Evolutionary conservation across 2,329 filamentous ascomycete genomes (phyloP).

Genomic region (Coniella lustricola): DNA sequence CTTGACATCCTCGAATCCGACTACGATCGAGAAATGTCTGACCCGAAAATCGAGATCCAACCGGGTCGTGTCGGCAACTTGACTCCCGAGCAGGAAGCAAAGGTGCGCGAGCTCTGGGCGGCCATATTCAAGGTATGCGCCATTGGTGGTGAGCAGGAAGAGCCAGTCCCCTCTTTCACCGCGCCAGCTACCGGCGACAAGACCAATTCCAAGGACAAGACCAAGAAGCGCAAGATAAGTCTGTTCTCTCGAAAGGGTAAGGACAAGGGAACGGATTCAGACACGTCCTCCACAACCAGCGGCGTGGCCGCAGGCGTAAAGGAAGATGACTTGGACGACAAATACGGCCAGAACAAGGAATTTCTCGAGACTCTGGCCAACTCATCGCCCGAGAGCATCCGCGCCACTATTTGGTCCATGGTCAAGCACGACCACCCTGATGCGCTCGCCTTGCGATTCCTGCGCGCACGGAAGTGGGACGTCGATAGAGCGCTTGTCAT

Average conservation of each 20-base stretch:
- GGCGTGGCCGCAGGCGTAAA: constrained; percentile 33
- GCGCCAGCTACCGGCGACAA: constrained; percentile 23
- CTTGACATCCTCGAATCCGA: background rate
- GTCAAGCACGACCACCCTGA: constrained; percentile 94
- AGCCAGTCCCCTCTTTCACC: constrained; percentile 24
- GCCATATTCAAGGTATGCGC: constrained; percentile 70
- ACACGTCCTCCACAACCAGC: constrained; percentile 26
- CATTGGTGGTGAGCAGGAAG: constrained; percentile 34
- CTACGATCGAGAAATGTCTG: constrained; percentile 6
- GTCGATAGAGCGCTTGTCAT: constrained; percentile 88
- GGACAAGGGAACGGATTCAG: constrained; percentile 39
- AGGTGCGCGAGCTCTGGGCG: constrained; percentile 81
- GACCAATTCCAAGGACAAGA: constrained; percentile 40
- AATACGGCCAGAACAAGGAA: constrained; percentile 83
- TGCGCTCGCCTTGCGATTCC: constrained; percentile 70
- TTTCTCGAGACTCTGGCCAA: constrained; percentile 76
- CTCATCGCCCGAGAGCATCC: constrained; percentile 69
- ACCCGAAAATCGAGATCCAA: constrained; percentile 32
- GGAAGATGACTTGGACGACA: constrained; percentile 64
- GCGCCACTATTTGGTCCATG: constrained; percentile 83
- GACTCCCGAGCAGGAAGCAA: constrained; percentile 81
- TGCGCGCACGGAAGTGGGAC: constrained; percentile 92
- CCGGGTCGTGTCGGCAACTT: constrained; percentile 79
- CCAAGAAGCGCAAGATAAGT: constrained; percentile 67
- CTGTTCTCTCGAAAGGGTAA: constrained; percentile 61